Conservation (phyloP, 495 filamentous ascomycete genomes). For the Clavariopsis aquatica region DNA sequence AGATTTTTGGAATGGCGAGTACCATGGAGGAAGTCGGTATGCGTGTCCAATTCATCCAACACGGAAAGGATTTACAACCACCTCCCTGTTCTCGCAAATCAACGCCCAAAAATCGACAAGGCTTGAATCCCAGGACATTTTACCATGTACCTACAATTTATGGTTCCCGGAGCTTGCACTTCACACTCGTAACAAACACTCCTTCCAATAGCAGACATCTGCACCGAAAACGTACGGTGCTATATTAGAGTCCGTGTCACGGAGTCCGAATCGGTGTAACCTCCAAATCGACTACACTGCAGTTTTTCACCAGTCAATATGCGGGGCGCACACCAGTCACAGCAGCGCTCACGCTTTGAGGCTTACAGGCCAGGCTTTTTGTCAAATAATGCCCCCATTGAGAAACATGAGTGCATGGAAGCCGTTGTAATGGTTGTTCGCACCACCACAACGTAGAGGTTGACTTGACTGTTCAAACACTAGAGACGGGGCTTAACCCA, state of each 20-base stretch:
- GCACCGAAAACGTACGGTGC: neutral
- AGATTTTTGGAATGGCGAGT: too few species aligned
- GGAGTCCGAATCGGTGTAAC: constrained; percentile 6
- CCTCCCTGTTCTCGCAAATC: neutral
- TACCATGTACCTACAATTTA: neutral
- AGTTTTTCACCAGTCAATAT: neutral
- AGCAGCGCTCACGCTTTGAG: neutral
- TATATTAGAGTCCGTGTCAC: neutral
- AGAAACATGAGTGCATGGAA: neutral
- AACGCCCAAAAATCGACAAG: neutral
- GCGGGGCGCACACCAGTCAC: neutral
- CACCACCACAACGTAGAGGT: neutral
- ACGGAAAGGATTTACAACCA: neutral
- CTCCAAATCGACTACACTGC: neutral
- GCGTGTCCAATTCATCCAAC: too few species aligned
- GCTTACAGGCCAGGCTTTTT: neutral
- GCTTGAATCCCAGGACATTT: neutral
- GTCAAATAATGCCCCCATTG: neutral
- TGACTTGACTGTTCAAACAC: too few species aligned
- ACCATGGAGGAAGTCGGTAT: too few species aligned
- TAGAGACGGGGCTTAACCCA: neutral
- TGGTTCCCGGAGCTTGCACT: neutral
- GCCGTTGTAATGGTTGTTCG: neutral
- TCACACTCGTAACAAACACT: neutral
- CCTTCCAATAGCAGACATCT: neutral